Evolutionary conservation across 2,329 filamentous ascomycete genomes (phyloP).

Genomic region (Zarea fungicola): DNA sequence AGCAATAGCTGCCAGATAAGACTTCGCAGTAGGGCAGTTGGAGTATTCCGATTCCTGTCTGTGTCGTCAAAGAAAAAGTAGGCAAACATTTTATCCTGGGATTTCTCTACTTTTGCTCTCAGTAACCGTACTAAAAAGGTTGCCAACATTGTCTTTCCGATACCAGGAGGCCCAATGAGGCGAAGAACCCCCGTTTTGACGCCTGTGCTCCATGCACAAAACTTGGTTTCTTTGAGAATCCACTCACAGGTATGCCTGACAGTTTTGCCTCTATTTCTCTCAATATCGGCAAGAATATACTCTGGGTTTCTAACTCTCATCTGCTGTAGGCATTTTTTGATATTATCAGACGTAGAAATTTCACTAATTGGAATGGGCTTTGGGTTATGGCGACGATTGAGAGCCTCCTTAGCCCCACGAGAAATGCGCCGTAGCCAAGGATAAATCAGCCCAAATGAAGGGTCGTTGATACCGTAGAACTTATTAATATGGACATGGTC

Average conservation of each 20-base stretch:
- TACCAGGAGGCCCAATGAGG: constrained; percentile 13
- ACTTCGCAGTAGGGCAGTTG: constrained; percentile 13
- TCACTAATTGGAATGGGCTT: neutral
- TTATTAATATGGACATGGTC: constrained; percentile 16
- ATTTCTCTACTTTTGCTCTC: constrained; percentile 8
- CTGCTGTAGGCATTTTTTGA: neutral
- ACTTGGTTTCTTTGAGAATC: constrained; percentile 13
- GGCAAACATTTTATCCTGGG: neutral
- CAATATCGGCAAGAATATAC: constrained; percentile 6
- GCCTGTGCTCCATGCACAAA: constrained; percentile 1
- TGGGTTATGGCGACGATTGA: neutral
- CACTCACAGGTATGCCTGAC: constrained; percentile 14
- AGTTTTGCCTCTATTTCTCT: constrained; percentile 9
- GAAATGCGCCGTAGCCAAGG: constrained; percentile 12
- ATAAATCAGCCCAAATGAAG: constrained; percentile 14
- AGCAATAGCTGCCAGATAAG: constrained; percentile 15
- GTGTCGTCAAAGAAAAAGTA: constrained; percentile 16
- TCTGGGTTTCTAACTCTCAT: constrained; percentile 9
- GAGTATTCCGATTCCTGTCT: constrained; percentile 2
- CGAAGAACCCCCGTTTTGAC: constrained; percentile 8
- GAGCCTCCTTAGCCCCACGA: neutral
- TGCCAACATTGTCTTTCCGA: constrained; percentile 15
- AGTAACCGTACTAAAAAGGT: constrained; percentile 12
- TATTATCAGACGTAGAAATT: neutral
- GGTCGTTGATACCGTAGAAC: constrained; percentile 11